Percentiles rank a stretch among this genome's conserved stretches.
Evolutionary conservation across 768 basidiomycete genomes (phyloP).

Genomic region (Gymnopilus dilepis): DNA sequence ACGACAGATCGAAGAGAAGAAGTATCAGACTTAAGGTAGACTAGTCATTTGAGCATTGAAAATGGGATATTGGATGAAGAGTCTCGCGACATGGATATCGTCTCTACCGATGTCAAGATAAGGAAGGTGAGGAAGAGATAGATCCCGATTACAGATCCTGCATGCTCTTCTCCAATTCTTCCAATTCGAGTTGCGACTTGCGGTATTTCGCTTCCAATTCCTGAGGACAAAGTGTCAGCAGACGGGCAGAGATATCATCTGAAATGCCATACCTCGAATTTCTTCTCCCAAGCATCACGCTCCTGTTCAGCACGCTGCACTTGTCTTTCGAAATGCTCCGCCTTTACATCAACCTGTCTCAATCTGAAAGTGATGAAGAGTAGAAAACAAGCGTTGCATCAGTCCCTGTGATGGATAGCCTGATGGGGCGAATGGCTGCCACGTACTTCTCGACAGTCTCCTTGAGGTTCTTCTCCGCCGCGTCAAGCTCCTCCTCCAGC

Average conservation of each 20-base stretch:
- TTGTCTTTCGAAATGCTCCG: conserved; percentile 97
- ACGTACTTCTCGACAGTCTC: conserved; percentile 96
- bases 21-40: conserved; percentile 10
- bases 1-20: conserved; percentile 13
- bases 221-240: conserved; percentile 30
- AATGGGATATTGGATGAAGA: neutral
- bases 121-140: neutral
- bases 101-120: neutral
- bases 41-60: neutral
- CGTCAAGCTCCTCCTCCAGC: conserved; percentile 94
- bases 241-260: neutral
- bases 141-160: conserved; percentile 56
- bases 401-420: conserved; percentile 11
- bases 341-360: conserved; percentile 96
- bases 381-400: neutral
- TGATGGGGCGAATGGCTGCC: neutral
- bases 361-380: conserved; percentile 57
- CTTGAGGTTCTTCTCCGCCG: conserved; percentile 94
- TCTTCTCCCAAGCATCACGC: conserved; percentile 92
- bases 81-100: neutral
- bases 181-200: conserved; percentile 78
- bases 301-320: conserved; percentile 87
- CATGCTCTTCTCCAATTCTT: conserved; percentile 82
- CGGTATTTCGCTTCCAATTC: conserved; percentile 75
- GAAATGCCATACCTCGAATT: conserved; percentile 78